A percentile compares a stretch with the other conserved stretches of the same genome.
Evolutionary conservation across 148 eudicot genomes (phyloP).

Genomic region (Persicaria maculosa): DNA sequence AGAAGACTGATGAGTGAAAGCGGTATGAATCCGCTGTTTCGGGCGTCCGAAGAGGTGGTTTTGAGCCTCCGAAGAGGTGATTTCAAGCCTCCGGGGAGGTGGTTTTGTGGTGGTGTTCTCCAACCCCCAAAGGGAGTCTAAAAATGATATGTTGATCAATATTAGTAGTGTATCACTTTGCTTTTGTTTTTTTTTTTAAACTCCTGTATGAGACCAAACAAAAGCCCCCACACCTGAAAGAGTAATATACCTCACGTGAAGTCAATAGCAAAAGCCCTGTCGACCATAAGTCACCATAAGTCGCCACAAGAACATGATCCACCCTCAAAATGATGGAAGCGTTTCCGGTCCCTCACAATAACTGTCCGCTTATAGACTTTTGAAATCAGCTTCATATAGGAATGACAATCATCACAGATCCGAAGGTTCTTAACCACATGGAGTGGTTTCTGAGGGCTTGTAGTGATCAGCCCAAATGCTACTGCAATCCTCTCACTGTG

Average conservation of each 20-base stretch:
- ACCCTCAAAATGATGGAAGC: slow-evolving; percentile 58
- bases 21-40: too few relatives aligned
- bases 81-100: too few relatives aligned
- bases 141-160: too few relatives aligned
- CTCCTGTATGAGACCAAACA: too few relatives aligned
- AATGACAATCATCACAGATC: slow-evolving; percentile 59
- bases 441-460: slow-evolving; percentile 39
- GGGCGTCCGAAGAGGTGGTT: too few relatives aligned
- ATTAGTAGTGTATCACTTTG: too few relatives aligned
- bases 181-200: too few relatives aligned
- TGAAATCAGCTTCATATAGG: slow-evolving; percentile 46
- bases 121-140: too few relatives aligned
- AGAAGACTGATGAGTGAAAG: too few relatives aligned
- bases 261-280: background rate
- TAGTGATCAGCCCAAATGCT: slow-evolving; percentile 61
- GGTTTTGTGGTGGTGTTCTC: too few relatives aligned
- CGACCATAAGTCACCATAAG: slow-evolving; percentile 29
- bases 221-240: background rate
- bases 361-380: slow-evolving; percentile 37
- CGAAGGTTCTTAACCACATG: slow-evolving; percentile 53
- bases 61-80: too few relatives aligned
- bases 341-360: slow-evolving; percentile 44
- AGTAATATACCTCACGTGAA: background rate
- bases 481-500: slow-evolving; percentile 62
- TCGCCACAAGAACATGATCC: slow-evolving; percentile 59